Evolutionary conservation across 768 basidiomycete genomes (phyloP), one percentile per base, ranked within the genome.

Genomic region (Tylopilus plumbeoviolaceoides): DNA sequence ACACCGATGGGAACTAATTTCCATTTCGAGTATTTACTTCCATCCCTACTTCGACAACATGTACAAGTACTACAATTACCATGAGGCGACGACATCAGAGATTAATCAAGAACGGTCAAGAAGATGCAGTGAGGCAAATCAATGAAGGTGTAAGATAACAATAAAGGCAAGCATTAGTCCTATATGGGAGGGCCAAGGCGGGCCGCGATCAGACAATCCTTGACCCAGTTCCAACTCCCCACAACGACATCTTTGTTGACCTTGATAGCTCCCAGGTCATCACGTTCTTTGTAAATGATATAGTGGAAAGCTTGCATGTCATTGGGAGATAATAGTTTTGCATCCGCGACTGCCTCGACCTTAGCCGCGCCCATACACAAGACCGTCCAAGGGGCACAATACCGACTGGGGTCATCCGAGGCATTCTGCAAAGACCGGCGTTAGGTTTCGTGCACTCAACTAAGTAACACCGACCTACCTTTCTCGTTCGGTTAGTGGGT

Each of bases 281-380:
- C 33, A 33, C 33, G 51, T 30, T 85, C 81, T 56, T 81, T 79
- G 54, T 84, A 75, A 48, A 93, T 74, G 38, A 90, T 68, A 54
- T 83, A 84, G 62, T 87, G 78, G 65, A 82, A 90, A 7, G n/a
- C 35, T 39, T 53, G 8, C 44, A 68, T 58, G 23, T 59, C 7
- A 57, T 65, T 27, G 20, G 53, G 14, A 59, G 73, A 21, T 41
- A 70, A n/a, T 48, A 64, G 28, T 51, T 70, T 73, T 9, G 69
- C 28, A n/a, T 82, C 78, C 8, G 72, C 67, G 27, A 84, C 78
- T 2, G 83, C 82, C 66, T 91, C 87, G 43, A 95, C 85, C 12
- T 70, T 73, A 7, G 71, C 69, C 0, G 92, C 89, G 1, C 91
- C 91, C 83, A 94, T 89, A 28, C 81, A 80, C 40, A 90, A 67